Base-by-base conservation (phyloP, 2,329 filamentous ascomycete species). In the Botryosphaeria agaves region DNA sequence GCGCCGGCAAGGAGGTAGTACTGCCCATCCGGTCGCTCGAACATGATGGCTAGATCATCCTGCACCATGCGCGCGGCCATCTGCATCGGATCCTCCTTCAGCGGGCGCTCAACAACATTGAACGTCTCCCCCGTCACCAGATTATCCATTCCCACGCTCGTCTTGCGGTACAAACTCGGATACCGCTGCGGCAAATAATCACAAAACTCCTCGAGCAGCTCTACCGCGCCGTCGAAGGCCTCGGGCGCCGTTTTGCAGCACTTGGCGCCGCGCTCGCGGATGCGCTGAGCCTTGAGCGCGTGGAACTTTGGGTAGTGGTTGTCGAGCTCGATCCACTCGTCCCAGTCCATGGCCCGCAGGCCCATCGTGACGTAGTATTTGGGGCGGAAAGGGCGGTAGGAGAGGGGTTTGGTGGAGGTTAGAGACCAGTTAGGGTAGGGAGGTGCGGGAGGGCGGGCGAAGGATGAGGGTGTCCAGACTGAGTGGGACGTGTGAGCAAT, bases 281-380 rank as follows among this genome's bases (percentile, higher is more conserved):
- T 79, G 1, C 82, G 69, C 9, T 57, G 56, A 1, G 66, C 63
- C 52, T 91, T 91, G 38, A 76, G 68, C 18, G 63, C 64, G 52
- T 91, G 80, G 47, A 64, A 91, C 31, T 67, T 69, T 1, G 72
- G 64, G 48, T 71, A 91, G 28, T 85, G 66, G 45, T 78, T 85
- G 53, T 91, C 83, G 16, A 91, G 66, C 52, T 91, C 79, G 44
- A 87, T 83, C 80, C 80, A 85, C 33, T 83, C 73, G 31, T 76
- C 66, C 52, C 70, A 73, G 18, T 69, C 60, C 56, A 81, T 66
- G 6, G 61, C 67, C n/a, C 79, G 66, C 2, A 87, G 60, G 0
- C 80, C 79, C 74, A 85, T 79, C 1, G 74, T 84, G 34, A 81
- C 65, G 44, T 78, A 67, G 49, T 84, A 83, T 36, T 73, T 77